Percentiles rank a stretch among this genome's conserved stretches.
These are phyloP conservation scores for Fusarium setosum DNA, from an alignment of 2,329 filamentous ascomycete species.

Conservation along the genomic window DNA sequence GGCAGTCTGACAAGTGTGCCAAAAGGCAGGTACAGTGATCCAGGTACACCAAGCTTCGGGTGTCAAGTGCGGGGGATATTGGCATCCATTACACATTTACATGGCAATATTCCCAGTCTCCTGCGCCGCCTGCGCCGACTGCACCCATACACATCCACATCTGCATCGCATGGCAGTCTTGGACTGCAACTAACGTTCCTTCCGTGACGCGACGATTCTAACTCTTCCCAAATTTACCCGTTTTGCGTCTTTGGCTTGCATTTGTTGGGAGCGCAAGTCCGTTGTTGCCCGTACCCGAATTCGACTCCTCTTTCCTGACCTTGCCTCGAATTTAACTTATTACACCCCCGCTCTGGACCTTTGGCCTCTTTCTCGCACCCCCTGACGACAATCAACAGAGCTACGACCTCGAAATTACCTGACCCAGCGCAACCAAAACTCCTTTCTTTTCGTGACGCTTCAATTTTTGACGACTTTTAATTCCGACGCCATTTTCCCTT, in stretches of 20 bases:
- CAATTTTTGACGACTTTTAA: background rate
- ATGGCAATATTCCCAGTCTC: too few relatives aligned
- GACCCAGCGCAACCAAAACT: constrained; percentile 22
- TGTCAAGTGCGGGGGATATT: constrained; percentile 31
- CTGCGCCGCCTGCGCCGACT: too few relatives aligned
- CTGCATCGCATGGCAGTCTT: constrained; percentile 2
- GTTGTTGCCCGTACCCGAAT: constrained; percentile 16
- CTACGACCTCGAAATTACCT: constrained; percentile 34
- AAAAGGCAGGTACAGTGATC: constrained; percentile 35
- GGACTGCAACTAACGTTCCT: constrained; percentile 13
- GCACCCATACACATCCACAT: constrained; percentile 1
- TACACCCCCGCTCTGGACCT: constrained; percentile 36
- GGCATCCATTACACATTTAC: background rate
- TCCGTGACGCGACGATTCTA: constrained; percentile 21
- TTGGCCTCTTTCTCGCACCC: constrained; percentile 28
- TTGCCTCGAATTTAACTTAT: constrained; percentile 23
- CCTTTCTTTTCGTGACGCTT: constrained; percentile 8
- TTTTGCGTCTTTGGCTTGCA: constrained; percentile 30
- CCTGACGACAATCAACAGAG: constrained; percentile 26
- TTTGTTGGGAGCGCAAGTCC: constrained; percentile 22
- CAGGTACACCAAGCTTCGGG: constrained; percentile 28
- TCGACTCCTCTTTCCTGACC: constrained; percentile 11
- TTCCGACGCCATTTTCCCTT: constrained; percentile 10
- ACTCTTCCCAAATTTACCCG: background rate
- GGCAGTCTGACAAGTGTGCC: constrained; percentile 28